Percentiles rank a stretch among this genome's conserved stretches.
Conservation (phyloP, 2,329 filamentous ascomycete species). For the Thielaviopsis euricoi region DNA sequence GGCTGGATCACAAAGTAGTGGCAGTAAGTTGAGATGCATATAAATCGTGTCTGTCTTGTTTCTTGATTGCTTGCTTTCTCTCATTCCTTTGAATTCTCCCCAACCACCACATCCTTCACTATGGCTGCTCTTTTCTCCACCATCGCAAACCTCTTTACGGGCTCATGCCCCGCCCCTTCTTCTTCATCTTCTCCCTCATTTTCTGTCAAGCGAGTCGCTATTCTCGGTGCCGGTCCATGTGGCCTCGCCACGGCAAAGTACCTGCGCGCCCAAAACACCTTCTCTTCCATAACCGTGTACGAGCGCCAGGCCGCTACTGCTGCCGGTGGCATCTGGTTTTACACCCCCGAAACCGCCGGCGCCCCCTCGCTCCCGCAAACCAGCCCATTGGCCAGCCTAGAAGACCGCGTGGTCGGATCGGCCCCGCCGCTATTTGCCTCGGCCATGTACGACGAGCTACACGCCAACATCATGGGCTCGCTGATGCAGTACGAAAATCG, state of each 20-base stretch:
- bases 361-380: conserved; percentile 48
- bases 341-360: conserved; percentile 36
- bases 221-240: conserved; percentile 70
- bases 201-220: conserved; percentile 45
- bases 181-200: conserved; percentile 19
- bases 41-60: not conserved
- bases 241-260: conserved; percentile 72
- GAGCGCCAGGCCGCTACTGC: conserved; percentile 52
- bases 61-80: not conserved
- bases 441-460: conserved; percentile 64
- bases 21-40: not conserved
- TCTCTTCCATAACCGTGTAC: conserved; percentile 57
- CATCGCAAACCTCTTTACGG: not conserved
- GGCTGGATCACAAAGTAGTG: not conserved
- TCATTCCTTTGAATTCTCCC: not conserved
- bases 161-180: not conserved
- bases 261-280: conserved; percentile 49
- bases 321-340: conserved; percentile 77
- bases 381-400: conserved; percentile 48
- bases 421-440: conserved; percentile 51
- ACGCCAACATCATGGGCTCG: conserved; percentile 71
- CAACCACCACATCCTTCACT: not conserved
- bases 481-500: conserved; percentile 69
- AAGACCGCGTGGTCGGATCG: conserved; percentile 19
- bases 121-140: conserved; percentile 3